These are phyloP conservation scores for Drosera capensis DNA, from an alignment of 148 eudicot species.

Conservation along the genomic window DNA sequence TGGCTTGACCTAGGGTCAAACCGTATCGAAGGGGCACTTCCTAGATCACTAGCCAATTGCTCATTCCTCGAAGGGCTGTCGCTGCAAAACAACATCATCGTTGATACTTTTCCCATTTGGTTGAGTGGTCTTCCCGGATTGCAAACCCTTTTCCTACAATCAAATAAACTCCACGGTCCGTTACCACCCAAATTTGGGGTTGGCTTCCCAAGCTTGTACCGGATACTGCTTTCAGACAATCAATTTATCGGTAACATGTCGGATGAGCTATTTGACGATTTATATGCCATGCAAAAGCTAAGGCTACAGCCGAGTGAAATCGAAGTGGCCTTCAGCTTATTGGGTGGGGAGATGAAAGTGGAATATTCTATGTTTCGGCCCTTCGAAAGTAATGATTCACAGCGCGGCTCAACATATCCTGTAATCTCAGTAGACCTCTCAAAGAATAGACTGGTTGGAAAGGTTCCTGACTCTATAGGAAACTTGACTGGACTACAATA, in stretches of 20 bases:
- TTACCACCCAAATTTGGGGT: neutral
- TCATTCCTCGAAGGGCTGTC: slow-evolving; percentile 16
- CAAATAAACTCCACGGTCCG: slow-evolving; percentile 23
- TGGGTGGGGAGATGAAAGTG: neutral
- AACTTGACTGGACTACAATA: no score
- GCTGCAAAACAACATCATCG: slow-evolving; percentile 19
- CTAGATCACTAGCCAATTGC: neutral
- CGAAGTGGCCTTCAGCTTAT: no score
- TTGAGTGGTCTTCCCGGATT: slow-evolving; percentile 20
- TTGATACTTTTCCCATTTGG: slow-evolving; percentile 35
- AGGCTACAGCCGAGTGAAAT: neutral
- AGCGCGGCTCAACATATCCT: slow-evolving; percentile 23
- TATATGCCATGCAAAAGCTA: slow-evolving; percentile 14
- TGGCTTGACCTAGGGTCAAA: no score
- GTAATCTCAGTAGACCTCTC: no score
- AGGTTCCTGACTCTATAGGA: no score
- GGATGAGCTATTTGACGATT: slow-evolving; percentile 5
- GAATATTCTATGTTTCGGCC: slow-evolving; percentile 1
- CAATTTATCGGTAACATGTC: slow-evolving; percentile 21
- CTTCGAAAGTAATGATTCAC: slow-evolving; percentile 19
- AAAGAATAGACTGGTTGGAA: no score
- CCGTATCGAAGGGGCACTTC: neutral
- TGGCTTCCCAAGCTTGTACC: slow-evolving; percentile 14
- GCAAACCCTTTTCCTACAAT: slow-evolving; percentile 18
- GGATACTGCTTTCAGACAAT: slow-evolving; percentile 30